phyloP scores from a whole-genome alignment of 768 basidiomycete species.

The Rhodotorula diobovata region DNA sequence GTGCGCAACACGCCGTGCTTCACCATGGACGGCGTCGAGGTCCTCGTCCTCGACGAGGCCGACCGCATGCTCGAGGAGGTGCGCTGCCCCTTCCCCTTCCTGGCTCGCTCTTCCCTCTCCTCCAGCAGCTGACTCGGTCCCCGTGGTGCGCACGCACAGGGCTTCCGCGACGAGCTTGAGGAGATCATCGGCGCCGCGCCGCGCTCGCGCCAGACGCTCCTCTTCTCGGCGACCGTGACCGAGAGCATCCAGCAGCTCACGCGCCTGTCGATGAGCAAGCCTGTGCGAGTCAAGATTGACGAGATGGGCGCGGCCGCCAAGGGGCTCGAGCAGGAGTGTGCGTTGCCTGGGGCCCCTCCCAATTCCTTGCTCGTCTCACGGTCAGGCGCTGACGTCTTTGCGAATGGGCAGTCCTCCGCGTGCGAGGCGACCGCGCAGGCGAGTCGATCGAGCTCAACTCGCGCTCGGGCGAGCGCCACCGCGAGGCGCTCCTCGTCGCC shows the following conservation, averaged over 20 bases:
- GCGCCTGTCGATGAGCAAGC: constrained; percentile 84
- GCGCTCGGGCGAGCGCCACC: constrained; percentile 40
- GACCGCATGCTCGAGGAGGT: constrained; percentile 78
- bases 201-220: constrained; percentile 78
- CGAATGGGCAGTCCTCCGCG: constrained; percentile 54
- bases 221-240: constrained; percentile 98
- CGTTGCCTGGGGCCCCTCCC: neutral
- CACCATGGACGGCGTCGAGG: constrained; percentile 82
- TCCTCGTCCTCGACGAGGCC: constrained; percentile 93
- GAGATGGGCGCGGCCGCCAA: constrained; percentile 81
- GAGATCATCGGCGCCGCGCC: constrained; percentile 76
- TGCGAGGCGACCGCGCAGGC: constrained; percentile 59
- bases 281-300: constrained; percentile 91
- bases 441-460: constrained; percentile 46
- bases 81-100: neutral
- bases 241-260: constrained; percentile 92
- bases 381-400: neutral
- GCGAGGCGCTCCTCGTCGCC: constrained; percentile 57
- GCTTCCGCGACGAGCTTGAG: constrained; percentile 86
- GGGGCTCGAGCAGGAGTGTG: constrained; percentile 87
- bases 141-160: constrained; percentile 52
- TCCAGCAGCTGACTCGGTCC: neutral
- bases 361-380: neutral
- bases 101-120: too few relatives aligned
- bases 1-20: constrained; percentile 91